Conservation (phyloP, 208 protist species). For the Spironucleus salmonicida region DNA sequence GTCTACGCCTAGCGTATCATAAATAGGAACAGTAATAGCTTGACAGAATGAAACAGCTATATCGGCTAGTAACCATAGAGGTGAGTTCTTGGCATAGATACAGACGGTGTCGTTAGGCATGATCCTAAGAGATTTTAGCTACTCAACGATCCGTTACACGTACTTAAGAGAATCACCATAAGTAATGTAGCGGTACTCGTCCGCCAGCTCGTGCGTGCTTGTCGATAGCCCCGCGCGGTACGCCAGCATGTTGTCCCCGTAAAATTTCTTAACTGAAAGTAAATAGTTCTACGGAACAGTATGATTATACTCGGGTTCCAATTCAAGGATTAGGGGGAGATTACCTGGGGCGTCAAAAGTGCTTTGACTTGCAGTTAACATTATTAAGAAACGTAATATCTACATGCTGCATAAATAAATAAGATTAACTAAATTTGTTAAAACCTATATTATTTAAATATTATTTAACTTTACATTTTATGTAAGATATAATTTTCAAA, state of each 20-base stretch:
- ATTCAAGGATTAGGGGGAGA: background rate
- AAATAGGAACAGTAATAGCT: background rate
- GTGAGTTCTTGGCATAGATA: background rate
- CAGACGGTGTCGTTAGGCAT: background rate
- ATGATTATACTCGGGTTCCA: background rate
- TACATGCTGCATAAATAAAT: too few relatives aligned
- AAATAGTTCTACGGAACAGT: background rate
- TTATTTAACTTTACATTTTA: too few relatives aligned
- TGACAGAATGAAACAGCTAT: background rate
- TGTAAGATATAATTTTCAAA: too few relatives aligned
- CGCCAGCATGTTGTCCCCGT: background rate
- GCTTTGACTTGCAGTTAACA: background rate
- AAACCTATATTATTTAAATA: too few relatives aligned
- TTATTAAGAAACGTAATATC: too few relatives aligned
- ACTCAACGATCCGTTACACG: background rate
- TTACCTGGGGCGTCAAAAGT: background rate
- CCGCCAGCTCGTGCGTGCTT: background rate
- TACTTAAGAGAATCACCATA: background rate
- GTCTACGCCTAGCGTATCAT: background rate
- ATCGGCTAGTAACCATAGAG: background rate
- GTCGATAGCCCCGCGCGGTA: background rate
- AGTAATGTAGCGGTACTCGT: background rate
- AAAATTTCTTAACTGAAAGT: background rate
- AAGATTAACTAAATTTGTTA: too few relatives aligned
- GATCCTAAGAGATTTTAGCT: background rate